phyloP scores from a whole-genome alignment of 768 basidiomycete species.

The Boletales sp. region DNA sequence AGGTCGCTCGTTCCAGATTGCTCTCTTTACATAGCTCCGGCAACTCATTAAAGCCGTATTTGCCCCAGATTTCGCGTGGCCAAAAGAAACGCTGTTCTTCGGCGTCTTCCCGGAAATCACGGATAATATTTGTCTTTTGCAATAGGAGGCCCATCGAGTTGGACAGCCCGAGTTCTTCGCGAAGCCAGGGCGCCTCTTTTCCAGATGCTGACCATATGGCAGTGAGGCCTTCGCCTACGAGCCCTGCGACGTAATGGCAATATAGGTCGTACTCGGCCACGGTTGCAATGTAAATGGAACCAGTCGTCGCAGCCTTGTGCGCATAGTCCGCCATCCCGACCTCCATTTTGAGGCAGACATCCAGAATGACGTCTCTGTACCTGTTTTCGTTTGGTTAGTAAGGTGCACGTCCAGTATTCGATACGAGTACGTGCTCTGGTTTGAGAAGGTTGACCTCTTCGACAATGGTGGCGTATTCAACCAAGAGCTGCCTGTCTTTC shows the following conservation, averaged over 20 bases:
- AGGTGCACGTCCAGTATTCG: not conserved
- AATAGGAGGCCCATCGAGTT: conserved; percentile 95
- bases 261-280: conserved; percentile 92
- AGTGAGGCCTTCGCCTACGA: conserved; percentile 94
- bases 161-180: conserved; percentile 77
- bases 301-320: conserved; percentile 72
- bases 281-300: conserved; percentile 66
- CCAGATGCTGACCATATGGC: conserved; percentile 82
- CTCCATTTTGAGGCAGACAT: conserved; percentile 85
- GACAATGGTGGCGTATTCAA: conserved; percentile 78
- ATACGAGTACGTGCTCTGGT: conserved; percentile 44
- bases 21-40: conserved; percentile 60
- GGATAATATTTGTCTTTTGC: conserved; percentile 98
- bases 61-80: conserved; percentile 90
- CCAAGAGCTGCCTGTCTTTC: conserved; percentile 81
- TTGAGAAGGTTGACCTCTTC: conserved; percentile 73
- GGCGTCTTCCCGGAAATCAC: conserved; percentile 90
- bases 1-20: conserved; percentile 63
- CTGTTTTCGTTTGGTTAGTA: conserved; percentile 32
- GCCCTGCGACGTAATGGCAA: conserved; percentile 97
- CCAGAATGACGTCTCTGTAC: conserved; percentile 76
- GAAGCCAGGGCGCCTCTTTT: conserved; percentile 75
- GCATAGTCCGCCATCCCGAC: conserved; percentile 95
- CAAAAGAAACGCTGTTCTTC: conserved; percentile 87
- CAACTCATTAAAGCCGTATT: conserved; percentile 71